A percentile compares a stretch with the other conserved stretches of the same genome.
phyloP scores from a whole-genome alignment of 441 rosid species.

The Manihot esculenta region DNA sequence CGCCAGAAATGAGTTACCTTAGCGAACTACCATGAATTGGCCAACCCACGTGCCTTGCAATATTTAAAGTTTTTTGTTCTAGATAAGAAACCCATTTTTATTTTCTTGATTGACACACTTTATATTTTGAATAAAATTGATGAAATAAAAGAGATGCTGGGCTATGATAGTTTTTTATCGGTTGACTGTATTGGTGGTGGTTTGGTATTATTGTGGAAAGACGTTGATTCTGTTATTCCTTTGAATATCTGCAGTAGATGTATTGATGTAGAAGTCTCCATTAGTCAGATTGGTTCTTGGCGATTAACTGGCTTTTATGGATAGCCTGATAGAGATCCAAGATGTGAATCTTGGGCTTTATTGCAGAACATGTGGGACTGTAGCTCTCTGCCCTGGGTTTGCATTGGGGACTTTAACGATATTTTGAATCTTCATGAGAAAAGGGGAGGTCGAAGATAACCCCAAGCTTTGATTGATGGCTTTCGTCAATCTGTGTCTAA shows the following conservation, averaged over 20 bases:
- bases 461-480: background rate
- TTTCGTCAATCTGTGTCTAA: background rate
- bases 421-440: background rate
- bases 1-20: background rate
- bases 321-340: background rate
- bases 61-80: background rate
- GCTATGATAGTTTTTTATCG: background rate
- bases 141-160: background rate
- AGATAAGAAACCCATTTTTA: background rate
- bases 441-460: background rate
- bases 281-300: background rate
- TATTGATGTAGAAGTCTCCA: background rate
- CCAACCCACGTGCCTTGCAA: background rate
- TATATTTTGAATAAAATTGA: background rate
- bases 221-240: background rate
- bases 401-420: too few species aligned
- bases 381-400: background rate
- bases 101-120: background rate
- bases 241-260: background rate
- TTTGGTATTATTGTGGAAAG: background rate
- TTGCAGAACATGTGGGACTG: background rate
- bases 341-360: background rate
- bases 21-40: background rate
- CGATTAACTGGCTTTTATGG: background rate
- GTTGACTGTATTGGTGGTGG: background rate